Conservation (phyloP, 371 early-diverging fungal genomes). For the Paraphysoderma sedebokerense region DNA sequence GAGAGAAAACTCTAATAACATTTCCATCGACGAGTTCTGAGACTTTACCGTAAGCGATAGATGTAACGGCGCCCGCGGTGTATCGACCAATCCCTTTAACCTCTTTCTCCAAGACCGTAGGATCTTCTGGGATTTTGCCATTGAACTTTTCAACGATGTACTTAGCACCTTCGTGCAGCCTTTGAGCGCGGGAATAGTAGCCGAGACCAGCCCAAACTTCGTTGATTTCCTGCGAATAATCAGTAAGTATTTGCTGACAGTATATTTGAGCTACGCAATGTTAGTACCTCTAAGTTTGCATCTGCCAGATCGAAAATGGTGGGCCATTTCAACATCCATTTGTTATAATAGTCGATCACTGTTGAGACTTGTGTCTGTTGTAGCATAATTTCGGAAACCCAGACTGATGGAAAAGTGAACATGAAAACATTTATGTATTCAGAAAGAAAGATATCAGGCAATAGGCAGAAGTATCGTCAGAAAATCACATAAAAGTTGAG, state of each 20-base stretch:
- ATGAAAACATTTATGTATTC: neutral
- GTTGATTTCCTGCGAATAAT: constrained; percentile 28
- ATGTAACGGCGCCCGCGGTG: constrained; percentile 48
- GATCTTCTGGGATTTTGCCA: constrained; percentile 36
- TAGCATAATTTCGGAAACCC: constrained; percentile 73
- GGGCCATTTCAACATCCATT: constrained; percentile 62
- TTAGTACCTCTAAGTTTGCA: constrained; percentile 37
- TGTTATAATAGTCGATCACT: constrained; percentile 47
- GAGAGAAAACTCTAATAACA: constrained; percentile 53
- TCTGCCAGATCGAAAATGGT: constrained; percentile 45
- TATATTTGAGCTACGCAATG: neutral
- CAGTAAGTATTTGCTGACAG: too few species aligned
- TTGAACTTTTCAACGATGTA: constrained; percentile 33
- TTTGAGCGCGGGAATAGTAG: constrained; percentile 55
- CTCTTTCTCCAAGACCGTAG: constrained; percentile 31
- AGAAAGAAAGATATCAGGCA: neutral
- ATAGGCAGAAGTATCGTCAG: too few species aligned
- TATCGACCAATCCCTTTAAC: constrained; percentile 59
- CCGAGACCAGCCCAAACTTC: constrained; percentile 66
- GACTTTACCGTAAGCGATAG: constrained; percentile 47
- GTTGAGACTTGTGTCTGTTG: constrained; percentile 63
- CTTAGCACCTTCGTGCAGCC: constrained; percentile 52
- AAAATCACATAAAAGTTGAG: too few species aligned
- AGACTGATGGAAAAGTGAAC: constrained; percentile 18
- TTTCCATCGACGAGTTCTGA: constrained; percentile 65